Base-by-base conservation (phyloP, 2,329 filamentous ascomycete species). In the Cylindrodendrum hubeiense region DNA sequence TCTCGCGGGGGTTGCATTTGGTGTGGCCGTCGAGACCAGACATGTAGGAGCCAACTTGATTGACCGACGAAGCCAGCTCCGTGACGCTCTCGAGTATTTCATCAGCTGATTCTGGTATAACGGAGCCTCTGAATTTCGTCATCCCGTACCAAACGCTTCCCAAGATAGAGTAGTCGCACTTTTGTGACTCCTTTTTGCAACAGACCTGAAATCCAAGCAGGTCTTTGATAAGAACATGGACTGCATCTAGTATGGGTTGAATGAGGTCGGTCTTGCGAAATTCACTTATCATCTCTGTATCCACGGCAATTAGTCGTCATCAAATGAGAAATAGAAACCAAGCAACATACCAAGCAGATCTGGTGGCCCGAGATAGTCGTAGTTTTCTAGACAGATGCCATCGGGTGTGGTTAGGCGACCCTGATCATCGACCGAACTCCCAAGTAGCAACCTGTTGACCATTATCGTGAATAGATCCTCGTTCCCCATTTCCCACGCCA, bases 101-200 rank as follows among this genome's bases (percentile, higher is more conserved):
- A 10, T 44, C 3, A 1, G 34, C 30, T 4, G 12, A 17, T 7
- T 55, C 7, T 12, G 61, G 61, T 17, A 51, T 17, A 15, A 55
- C 24, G 6, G 43, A 44, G 10, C 50, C 56, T 33, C 49, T 54
- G 13, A 3, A 12, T 12, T 60, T 51, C 4, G 1, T 28, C 12
- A 24, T 39, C 9, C 21, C 34, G 22, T 28, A 19, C 55, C 56
- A 64, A 17, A 64, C 19, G 12, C 61, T 51, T 17, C 49, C 61
- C 5, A 60, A n/a, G 26, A 51, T n/a, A 3, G 43, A 30, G 5
- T 33, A 12, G 19, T n/a, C 26, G 52, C 55, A 60, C 10, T 22
- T 22, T 22, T 55, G n/a, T 1, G 10, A 8, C 3, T 4, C 1
- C 4, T 47, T 33, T 5, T 8, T 50, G 46, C 46, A 50, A n/a